Conservation (phyloP, 495 filamentous ascomycete species). For the Xylaria acuta region DNA sequence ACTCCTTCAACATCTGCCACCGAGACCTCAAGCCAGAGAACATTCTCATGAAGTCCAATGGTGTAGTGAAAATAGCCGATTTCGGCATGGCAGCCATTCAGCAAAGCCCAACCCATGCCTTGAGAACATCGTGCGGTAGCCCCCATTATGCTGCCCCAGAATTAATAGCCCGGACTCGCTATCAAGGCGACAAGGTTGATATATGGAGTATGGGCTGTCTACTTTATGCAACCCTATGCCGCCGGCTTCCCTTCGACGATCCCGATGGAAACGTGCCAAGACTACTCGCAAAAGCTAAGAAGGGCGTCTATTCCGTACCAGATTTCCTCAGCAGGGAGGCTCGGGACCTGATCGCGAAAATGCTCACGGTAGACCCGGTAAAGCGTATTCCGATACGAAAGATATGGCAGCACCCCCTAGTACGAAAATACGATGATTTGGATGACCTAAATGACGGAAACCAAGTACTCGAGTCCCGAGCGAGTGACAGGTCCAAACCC, state of each 20-base stretch:
- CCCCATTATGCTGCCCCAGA: slow-evolving; percentile 97
- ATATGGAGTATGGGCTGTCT: slow-evolving; percentile 97
- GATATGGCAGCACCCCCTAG: slow-evolving; percentile 83
- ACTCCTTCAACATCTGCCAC: slow-evolving; percentile 92
- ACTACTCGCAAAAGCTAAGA: slow-evolving; percentile 71
- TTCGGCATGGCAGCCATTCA: slow-evolving; percentile 98
- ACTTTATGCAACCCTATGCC: slow-evolving; percentile 80
- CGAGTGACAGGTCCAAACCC: slow-evolving; percentile 40
- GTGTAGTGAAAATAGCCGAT: slow-evolving; percentile 88
- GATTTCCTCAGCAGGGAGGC: slow-evolving; percentile 69
- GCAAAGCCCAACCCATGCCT: slow-evolving; percentile 69
- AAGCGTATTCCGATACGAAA: slow-evolving; percentile 75
- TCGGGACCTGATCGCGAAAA: slow-evolving; percentile 75
- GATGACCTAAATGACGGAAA: slow-evolving; percentile 55
- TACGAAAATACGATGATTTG: slow-evolving; percentile 79
- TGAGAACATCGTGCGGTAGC: slow-evolving; percentile 91
- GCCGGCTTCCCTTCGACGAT: slow-evolving; percentile 82
- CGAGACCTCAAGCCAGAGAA: slow-evolving; percentile 98
- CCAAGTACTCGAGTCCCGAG: slow-evolving; percentile 30
- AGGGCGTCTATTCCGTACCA: slow-evolving; percentile 76
- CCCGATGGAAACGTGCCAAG: slow-evolving; percentile 53
- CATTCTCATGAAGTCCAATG: slow-evolving; percentile 76
- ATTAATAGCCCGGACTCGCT: slow-evolving; percentile 71
- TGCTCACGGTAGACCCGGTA: slow-evolving; percentile 75
- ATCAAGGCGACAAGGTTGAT: slow-evolving; percentile 84